Conservation (phyloP, 2,329 filamentous ascomycete species). For the Paracoccidioides lutzii region DNA sequence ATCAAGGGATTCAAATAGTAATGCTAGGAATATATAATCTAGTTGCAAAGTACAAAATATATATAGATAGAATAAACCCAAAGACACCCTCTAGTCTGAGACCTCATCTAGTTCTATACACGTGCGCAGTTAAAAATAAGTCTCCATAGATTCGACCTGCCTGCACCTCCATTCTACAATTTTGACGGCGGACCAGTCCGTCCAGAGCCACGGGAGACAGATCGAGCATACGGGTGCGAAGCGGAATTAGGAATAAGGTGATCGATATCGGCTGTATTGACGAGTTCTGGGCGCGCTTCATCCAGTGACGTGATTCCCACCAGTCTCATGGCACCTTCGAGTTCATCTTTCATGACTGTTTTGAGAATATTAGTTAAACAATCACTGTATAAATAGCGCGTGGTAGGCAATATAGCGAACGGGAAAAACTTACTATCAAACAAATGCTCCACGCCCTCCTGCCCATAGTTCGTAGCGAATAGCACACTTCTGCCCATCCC, state of each 20-base stretch:
- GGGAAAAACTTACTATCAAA: constrained; percentile 39
- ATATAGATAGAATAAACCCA: no score
- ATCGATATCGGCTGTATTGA: constrained; percentile 39
- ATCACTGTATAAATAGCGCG: background rate
- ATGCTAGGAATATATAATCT: no score
- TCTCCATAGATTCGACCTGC: constrained; percentile 5
- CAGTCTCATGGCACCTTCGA: constrained; percentile 38
- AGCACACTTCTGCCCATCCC: constrained; percentile 42
- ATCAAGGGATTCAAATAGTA: no score
- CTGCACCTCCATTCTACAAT: constrained; percentile 14
- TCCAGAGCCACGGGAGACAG: constrained; percentile 19
- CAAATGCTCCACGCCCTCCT: constrained; percentile 42
- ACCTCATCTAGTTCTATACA: background rate
- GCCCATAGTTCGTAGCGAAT: constrained; percentile 42
- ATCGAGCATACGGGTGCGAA: constrained; percentile 32
- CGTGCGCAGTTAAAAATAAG: background rate
- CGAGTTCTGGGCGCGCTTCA: constrained; percentile 32
- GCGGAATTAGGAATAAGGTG: constrained; percentile 33
- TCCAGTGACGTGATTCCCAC: constrained; percentile 34
- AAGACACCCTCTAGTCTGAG: background rate
- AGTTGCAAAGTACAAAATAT: no score
- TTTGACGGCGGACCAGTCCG: constrained; percentile 11
- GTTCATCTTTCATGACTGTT: constrained; percentile 34
- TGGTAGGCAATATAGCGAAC: background rate
- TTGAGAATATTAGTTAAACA: background rate